Conservation (phyloP, 768 basidiomycete genomes). For the Pholiota molesta region DNA sequence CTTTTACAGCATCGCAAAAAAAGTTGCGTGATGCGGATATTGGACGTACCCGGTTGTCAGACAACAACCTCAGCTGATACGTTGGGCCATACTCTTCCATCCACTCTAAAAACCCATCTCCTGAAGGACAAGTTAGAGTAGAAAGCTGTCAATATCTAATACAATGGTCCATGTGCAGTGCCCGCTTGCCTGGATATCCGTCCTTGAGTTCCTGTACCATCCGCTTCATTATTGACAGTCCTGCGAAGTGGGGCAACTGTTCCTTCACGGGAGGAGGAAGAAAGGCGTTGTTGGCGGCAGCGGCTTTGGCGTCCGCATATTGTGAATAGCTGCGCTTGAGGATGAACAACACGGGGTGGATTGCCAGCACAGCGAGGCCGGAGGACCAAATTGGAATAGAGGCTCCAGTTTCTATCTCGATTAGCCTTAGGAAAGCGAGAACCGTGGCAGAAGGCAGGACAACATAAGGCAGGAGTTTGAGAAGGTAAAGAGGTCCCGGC, state of each 20-base stretch:
- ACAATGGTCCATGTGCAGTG: background rate
- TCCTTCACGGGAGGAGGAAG: slow-evolving; percentile 34
- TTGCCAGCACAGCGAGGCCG: slow-evolving; percentile 2
- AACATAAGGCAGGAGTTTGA: slow-evolving; percentile 1
- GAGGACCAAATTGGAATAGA: background rate
- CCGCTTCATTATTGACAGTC: slow-evolving; percentile 20
- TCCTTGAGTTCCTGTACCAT: slow-evolving; percentile 30
- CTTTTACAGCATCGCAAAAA: slow-evolving; percentile 10
- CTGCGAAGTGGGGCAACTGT: slow-evolving; percentile 20
- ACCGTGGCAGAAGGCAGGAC: slow-evolving; percentile 1
- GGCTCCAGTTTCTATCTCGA: background rate
- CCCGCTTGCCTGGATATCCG: slow-evolving; percentile 36
- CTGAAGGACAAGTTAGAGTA: slow-evolving; percentile 21
- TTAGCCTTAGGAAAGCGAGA: background rate
- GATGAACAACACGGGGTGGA: slow-evolving; percentile 12
- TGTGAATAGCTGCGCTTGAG: slow-evolving; percentile 17
- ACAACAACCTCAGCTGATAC: slow-evolving; percentile 32
- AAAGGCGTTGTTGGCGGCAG: slow-evolving; percentile 34
- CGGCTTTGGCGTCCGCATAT: slow-evolving; percentile 26
- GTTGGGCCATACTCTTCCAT: slow-evolving; percentile 35
- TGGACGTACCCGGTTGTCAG: slow-evolving; percentile 35
- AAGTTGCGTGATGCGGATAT: background rate
- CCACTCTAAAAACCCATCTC: slow-evolving; percentile 31
- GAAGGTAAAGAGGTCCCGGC: slow-evolving; percentile 7
- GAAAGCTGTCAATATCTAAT: background rate